Conservation (phyloP, 2,329 filamentous ascomycete species). For the Diaporthe velutina region DNA sequence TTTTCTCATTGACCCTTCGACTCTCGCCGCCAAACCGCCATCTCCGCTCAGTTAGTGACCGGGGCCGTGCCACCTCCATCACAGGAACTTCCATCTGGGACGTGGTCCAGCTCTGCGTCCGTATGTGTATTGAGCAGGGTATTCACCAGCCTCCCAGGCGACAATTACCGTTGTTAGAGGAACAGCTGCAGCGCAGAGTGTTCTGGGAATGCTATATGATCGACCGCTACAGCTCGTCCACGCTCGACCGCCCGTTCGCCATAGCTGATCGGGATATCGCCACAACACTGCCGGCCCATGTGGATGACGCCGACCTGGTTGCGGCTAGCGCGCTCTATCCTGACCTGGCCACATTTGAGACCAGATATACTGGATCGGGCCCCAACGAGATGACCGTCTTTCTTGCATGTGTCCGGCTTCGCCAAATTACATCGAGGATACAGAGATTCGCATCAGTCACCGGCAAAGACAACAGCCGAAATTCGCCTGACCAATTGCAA, state of each 20-base stretch:
- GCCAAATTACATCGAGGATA: slow-evolving; percentile 7
- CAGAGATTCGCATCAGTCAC: neutral
- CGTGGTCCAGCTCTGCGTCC: slow-evolving; percentile 6
- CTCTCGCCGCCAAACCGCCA: no score
- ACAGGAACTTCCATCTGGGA: slow-evolving; percentile 16
- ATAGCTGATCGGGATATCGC: slow-evolving; percentile 55
- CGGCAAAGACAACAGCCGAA: neutral
- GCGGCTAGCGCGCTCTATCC: slow-evolving; percentile 7
- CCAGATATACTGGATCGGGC: neutral
- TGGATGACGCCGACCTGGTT: neutral
- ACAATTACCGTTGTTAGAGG: neutral
- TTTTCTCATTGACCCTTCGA: no score
- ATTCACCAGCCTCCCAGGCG: neutral
- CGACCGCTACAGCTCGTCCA: slow-evolving; percentile 58
- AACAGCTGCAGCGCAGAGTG: slow-evolving; percentile 44
- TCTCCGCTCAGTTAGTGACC: neutral
- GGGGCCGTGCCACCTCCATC: neutral
- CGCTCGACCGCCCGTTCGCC: slow-evolving; percentile 56
- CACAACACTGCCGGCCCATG: neutral
- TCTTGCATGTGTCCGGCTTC: neutral
- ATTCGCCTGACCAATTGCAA: neutral
- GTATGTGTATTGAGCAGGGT: neutral
- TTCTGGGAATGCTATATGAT: slow-evolving; percentile 62
- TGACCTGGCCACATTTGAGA: neutral
- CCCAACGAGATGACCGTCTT: slow-evolving; percentile 1